These are phyloP conservation scores for Dothistroma pini DNA, from an alignment of 2,329 filamentous ascomycete species.

Conservation along the genomic window DNA sequence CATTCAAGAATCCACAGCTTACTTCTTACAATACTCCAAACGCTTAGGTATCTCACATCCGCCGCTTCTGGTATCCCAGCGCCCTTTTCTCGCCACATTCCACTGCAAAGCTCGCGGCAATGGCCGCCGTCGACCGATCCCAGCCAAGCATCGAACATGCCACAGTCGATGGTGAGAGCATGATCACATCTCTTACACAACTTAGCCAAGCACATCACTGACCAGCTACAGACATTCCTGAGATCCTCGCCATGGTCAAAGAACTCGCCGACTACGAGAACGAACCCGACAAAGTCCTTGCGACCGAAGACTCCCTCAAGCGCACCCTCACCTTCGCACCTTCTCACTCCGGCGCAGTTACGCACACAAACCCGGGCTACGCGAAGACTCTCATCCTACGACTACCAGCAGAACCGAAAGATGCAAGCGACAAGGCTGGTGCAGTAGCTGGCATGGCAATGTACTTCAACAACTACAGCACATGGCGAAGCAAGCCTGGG, in stretches of 20 bases:
- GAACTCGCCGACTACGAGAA: slow-evolving; percentile 89
- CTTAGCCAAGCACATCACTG: neutral
- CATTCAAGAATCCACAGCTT: neutral
- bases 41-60: neutral
- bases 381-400: slow-evolving; percentile 71
- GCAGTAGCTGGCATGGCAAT: slow-evolving; percentile 72
- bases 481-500: slow-evolving; percentile 81
- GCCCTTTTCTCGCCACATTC: neutral
- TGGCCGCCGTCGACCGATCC: neutral
- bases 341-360: slow-evolving; percentile 36
- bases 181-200: neutral
- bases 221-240: slow-evolving; percentile 62
- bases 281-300: slow-evolving; percentile 67
- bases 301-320: slow-evolving; percentile 69
- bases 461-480: slow-evolving; percentile 95
- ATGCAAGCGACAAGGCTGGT: slow-evolving; percentile 29
- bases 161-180: slow-evolving; percentile 44
- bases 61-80: neutral
- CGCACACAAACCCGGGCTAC: slow-evolving; percentile 51
- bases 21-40: neutral
- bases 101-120: neutral
- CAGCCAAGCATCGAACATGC: slow-evolving; percentile 52
- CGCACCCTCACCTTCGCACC: slow-evolving; percentile 74
- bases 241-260: slow-evolving; percentile 76
- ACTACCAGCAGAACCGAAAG: slow-evolving; percentile 18